Percentiles rank a stretch among this genome's conserved stretches.
phyloP scores from a whole-genome alignment of 2,329 filamentous ascomycete species.

The Alternaria panax region DNA sequence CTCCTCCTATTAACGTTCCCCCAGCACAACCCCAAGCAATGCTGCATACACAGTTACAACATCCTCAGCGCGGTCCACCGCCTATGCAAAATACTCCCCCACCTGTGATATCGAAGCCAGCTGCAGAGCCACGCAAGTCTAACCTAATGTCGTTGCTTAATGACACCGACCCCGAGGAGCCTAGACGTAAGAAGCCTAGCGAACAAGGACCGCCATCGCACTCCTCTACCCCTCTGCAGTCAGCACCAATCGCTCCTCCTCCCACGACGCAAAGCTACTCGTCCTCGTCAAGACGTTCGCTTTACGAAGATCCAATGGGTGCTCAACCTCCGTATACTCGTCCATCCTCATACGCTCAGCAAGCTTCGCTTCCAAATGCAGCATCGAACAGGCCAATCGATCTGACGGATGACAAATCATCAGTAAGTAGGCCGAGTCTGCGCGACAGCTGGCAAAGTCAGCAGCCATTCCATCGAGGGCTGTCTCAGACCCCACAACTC shows the following conservation, averaged over 20 bases:
- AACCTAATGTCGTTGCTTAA: slow-evolving; percentile 51
- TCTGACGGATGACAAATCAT: slow-evolving; percentile 39
- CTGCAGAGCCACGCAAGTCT: slow-evolving; percentile 46
- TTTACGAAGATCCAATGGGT: slow-evolving; percentile 33
- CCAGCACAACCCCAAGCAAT: slow-evolving; percentile 31
- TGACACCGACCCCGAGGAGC: slow-evolving; percentile 48
- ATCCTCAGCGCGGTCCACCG: slow-evolving; percentile 30
- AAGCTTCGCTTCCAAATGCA: slow-evolving; percentile 31
- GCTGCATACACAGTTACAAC: slow-evolving; percentile 32
- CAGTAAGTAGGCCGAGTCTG: slow-evolving; percentile 23
- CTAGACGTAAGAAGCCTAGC: slow-evolving; percentile 42
- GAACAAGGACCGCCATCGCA: slow-evolving; percentile 46
- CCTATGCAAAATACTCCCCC: slow-evolving; percentile 28
- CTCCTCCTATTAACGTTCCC: slow-evolving; percentile 28
- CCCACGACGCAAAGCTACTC: slow-evolving; percentile 29
- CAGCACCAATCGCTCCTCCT: slow-evolving; percentile 42
- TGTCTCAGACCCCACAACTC: slow-evolving; percentile 38
- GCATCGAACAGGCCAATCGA: slow-evolving; percentile 40
- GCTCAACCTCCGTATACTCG: slow-evolving; percentile 39
- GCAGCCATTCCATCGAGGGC: slow-evolving; percentile 35
- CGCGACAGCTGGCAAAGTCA: slow-evolving; percentile 43
- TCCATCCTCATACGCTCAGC: slow-evolving; percentile 35
- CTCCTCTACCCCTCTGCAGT: slow-evolving; percentile 46
- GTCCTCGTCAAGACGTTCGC: slow-evolving; percentile 34
- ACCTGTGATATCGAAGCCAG: slow-evolving; percentile 34